A percentile compares a stretch with the other conserved stretches of the same genome.
phyloP scores from a whole-genome alignment of 1,284 basidiomycete species.

The Chondrostereum purpureum region DNA sequence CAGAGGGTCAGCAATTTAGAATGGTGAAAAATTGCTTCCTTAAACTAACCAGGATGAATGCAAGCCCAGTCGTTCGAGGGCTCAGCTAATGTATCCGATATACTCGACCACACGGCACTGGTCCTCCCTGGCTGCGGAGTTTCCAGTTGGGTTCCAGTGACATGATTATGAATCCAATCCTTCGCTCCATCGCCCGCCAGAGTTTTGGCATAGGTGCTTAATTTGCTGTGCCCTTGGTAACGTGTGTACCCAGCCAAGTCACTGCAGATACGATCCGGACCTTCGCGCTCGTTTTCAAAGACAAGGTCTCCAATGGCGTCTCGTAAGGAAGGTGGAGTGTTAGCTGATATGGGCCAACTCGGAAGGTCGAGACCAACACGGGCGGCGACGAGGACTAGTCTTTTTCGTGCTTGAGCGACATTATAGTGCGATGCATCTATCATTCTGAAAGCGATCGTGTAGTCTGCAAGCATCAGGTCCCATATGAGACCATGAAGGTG shows the following conservation, averaged over 20 bases:
- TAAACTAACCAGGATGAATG: too few relatives aligned
- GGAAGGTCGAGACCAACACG: background rate
- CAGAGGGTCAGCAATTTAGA: background rate
- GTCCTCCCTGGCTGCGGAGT: too few relatives aligned
- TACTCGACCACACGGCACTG: too few relatives aligned
- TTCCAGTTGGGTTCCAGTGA: too few relatives aligned
- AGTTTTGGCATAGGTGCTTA: background rate
- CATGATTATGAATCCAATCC: too few relatives aligned
- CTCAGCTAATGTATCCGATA: too few relatives aligned
- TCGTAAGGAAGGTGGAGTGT: background rate
- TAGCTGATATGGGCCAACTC: background rate
- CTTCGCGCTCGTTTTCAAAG: constrained; percentile 1
- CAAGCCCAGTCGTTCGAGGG: too few relatives aligned
- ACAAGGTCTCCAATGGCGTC: constrained; percentile 1
- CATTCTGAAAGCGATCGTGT: background rate
- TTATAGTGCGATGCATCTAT: background rate
- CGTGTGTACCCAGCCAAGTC: too few relatives aligned
- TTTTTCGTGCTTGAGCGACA: background rate
- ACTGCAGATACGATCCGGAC: too few relatives aligned
- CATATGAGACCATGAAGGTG: background rate
- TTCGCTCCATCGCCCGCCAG: background rate
- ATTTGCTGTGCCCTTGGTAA: background rate
- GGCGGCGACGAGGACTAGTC: background rate
- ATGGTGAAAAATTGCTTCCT: too few relatives aligned
- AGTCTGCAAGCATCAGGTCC: background rate